Percentiles rank a stretch among this genome's conserved stretches.
These are phyloP conservation scores for Plectranthus barbatus DNA, from an alignment of 257 asterid genomes.

Conservation along the genomic window DNA sequence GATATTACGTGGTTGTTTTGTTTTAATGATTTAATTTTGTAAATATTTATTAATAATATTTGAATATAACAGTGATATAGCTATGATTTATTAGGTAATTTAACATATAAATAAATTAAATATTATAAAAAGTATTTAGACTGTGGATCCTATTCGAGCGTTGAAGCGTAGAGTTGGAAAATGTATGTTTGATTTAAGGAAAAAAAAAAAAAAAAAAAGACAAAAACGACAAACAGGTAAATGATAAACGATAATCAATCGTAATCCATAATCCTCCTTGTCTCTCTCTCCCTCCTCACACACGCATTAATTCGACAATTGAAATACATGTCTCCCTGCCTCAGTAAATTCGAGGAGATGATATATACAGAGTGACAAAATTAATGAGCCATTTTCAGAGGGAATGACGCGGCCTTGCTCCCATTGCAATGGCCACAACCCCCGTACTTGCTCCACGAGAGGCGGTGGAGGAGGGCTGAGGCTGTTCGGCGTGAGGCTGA, in stretches of 20 bases:
- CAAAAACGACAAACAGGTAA: conserved; percentile 4
- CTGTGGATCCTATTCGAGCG: too few relatives aligned
- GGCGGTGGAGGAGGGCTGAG: conserved; percentile 23
- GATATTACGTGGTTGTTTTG: too few relatives aligned
- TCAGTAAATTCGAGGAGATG: background rate
- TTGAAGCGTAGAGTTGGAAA: too few relatives aligned
- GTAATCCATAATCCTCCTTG: background rate
- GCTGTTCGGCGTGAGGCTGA: conserved; percentile 65
- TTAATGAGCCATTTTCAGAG: background rate
- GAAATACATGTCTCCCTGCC: background rate
- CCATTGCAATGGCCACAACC: conserved; percentile 59
- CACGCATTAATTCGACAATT: background rate
- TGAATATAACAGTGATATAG: too few relatives aligned
- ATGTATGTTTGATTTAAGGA: too few relatives aligned
- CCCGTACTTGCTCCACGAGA: conserved; percentile 36
- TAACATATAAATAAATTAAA: too few relatives aligned
- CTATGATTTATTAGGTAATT: too few relatives aligned
- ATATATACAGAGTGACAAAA: background rate
- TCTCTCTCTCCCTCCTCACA: conserved; percentile 5
- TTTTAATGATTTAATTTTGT: too few relatives aligned
- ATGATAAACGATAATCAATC: background rate
- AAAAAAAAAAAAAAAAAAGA: background rate
- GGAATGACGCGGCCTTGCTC: conserved; percentile 61
- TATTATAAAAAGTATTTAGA: too few relatives aligned
- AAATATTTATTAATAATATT: too few relatives aligned